Evolutionary conservation across 495 filamentous ascomycete species (phyloP).

Genomic region (Amorphotheca resinae): DNA sequence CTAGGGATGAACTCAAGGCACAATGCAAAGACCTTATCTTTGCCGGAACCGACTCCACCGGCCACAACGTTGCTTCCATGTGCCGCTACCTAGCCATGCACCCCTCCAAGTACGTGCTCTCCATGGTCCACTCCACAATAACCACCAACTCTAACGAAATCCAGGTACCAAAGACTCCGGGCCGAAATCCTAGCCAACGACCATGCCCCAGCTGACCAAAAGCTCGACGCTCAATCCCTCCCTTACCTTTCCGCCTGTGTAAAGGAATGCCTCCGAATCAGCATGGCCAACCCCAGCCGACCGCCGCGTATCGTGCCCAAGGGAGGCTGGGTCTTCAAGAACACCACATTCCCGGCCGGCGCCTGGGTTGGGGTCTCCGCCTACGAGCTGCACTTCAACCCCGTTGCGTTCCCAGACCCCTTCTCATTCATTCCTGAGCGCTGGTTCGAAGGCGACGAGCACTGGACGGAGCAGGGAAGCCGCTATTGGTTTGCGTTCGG

Average conservation of each 20-base stretch:
- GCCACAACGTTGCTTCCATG: conserved; percentile 34
- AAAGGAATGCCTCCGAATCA: conserved; percentile 32
- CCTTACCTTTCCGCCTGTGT: conserved; percentile 32
- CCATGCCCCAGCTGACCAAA: conserved; percentile 11
- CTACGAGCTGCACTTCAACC: conserved; percentile 34
- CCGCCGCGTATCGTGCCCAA: conserved; percentile 34
- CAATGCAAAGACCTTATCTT: conserved; percentile 33
- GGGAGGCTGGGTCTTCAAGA: conserved; percentile 27
- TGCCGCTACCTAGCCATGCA: conserved; percentile 28
- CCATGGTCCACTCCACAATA: no score
- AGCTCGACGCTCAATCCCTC: conserved; percentile 22
- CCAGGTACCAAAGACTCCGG: conserved; percentile 26
- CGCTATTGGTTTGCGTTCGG: conserved; percentile 36
- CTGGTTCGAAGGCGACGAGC: conserved; percentile 29
- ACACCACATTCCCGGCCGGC: conserved; percentile 28
- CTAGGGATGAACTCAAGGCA: conserved; percentile 28
- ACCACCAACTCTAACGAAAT: no score
- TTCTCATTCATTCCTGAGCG: conserved; percentile 35
- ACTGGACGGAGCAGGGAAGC: conserved; percentile 28
- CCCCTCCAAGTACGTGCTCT: conserved; percentile 28
- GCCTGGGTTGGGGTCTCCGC: conserved; percentile 32
- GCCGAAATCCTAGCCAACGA: conserved; percentile 23
- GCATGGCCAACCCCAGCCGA: conserved; percentile 38
- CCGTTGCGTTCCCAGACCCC: conserved; percentile 30
- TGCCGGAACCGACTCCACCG: conserved; percentile 30